phyloP scores from a whole-genome alignment of 345 rosid genomes.

The Streptanthus diversifolius region DNA sequence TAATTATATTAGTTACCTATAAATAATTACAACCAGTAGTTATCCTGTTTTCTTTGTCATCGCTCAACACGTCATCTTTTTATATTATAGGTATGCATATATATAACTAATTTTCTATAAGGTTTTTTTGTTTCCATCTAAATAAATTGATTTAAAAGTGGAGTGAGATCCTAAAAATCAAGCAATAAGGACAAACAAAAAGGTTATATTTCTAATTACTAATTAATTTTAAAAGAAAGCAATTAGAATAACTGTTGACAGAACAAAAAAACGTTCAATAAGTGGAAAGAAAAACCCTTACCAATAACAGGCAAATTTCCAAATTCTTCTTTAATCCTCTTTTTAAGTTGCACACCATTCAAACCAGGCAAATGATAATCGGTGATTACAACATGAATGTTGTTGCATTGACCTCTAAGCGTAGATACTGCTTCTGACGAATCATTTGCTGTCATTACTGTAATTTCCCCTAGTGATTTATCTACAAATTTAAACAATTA shows the following conservation, averaged over 20 bases:
- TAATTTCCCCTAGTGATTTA: background rate
- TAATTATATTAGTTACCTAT: background rate
- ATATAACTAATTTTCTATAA: background rate
- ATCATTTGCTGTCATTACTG: conserved; percentile 39
- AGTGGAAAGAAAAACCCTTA: conserved; percentile 14
- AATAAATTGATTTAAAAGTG: no score
- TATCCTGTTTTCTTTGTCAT: background rate
- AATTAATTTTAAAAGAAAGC: background rate
- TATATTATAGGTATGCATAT: background rate
- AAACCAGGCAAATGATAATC: conserved; percentile 55
- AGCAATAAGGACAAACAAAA: background rate
- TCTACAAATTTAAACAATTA: background rate
- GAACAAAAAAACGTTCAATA: background rate
- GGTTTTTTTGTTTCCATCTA: no score
- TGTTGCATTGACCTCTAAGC: conserved; percentile 30
- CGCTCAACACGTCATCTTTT: background rate
- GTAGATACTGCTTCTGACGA: conserved; percentile 45
- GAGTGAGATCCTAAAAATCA: no score
- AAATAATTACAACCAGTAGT: background rate
- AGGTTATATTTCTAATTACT: background rate
- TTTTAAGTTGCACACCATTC: conserved; percentile 47
- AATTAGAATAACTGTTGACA: background rate
- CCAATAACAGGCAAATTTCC: conserved; percentile 49
- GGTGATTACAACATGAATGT: conserved; percentile 47
- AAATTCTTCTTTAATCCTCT: conserved; percentile 40